Evolutionary conservation across 176 grass and related monocot genomes (phyloP).

Genomic region (Miscanthus lutarioriparius): DNA sequence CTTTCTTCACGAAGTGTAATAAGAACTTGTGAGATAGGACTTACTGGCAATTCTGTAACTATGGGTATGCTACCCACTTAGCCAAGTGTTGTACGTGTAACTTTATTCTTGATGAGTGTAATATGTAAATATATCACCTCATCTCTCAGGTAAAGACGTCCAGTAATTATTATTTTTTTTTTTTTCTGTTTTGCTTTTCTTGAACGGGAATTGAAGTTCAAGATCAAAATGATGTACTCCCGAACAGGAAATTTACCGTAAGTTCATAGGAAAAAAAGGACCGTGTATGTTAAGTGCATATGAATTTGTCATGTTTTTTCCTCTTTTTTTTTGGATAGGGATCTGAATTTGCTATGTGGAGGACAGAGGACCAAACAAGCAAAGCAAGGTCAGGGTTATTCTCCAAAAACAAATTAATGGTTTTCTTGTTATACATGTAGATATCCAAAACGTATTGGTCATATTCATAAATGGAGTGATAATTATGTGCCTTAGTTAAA

Average conservation of each 20-base stretch:
- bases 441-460: too few species aligned
- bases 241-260: not conserved
- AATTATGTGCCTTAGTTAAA: not conserved
- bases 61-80: not conserved
- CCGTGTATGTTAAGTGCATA: not conserved
- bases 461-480: too few species aligned
- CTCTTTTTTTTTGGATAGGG: too few species aligned
- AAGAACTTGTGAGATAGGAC: slow-evolving; percentile 36
- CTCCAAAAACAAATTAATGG: not conserved
- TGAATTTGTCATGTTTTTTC: not conserved
- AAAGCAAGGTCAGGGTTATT: not conserved
- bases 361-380: not conserved
- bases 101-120: not conserved
- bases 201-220: not conserved
- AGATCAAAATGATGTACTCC: not conserved
- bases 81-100: slow-evolving; percentile 29
- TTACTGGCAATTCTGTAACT: not conserved
- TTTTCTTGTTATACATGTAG: not conserved
- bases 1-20: slow-evolving; percentile 64
- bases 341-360: not conserved
- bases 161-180: not conserved
- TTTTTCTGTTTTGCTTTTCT: not conserved
- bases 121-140: slow-evolving; percentile 31
- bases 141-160: not conserved
- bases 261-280: not conserved